These are phyloP conservation scores for Vaccinium myrtillus DNA, from an alignment of 148 eudicot species.

Conservation along the genomic window DNA sequence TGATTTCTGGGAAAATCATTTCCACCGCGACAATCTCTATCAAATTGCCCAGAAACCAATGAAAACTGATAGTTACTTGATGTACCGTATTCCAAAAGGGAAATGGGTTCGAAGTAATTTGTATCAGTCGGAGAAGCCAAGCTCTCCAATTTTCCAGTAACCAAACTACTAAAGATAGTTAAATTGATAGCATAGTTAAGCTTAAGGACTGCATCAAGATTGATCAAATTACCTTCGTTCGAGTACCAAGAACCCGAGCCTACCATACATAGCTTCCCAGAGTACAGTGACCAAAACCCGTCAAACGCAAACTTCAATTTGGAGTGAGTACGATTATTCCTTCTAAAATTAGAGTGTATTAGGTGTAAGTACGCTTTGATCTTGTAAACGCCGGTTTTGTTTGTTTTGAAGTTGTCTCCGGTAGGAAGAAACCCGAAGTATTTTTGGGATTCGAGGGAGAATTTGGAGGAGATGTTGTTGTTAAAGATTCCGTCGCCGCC, in stretches of 20 bases:
- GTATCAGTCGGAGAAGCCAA: constrained; percentile 16
- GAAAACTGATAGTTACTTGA: constrained; percentile 19
- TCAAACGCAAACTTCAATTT: neutral
- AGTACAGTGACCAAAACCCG: constrained; percentile 26
- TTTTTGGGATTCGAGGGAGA: too few species aligned
- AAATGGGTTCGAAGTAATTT: constrained; percentile 22
- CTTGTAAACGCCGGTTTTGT: constrained; percentile 17
- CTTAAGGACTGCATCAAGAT: constrained; percentile 20
- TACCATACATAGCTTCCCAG: constrained; percentile 25
- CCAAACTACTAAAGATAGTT: neutral
- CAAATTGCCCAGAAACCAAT: neutral
- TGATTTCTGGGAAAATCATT: constrained; percentile 1
- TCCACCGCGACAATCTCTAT: neutral
- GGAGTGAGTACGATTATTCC: too few species aligned
- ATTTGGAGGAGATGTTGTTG: neutral
- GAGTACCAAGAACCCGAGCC: constrained; percentile 24
- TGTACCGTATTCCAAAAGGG: neutral
- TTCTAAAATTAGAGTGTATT: too few species aligned
- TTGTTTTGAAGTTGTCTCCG: constrained; percentile 16
- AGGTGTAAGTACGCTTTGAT: constrained; percentile 9
- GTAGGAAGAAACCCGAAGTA: neutral
- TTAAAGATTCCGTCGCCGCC: constrained; percentile 27
- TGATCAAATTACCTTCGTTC: constrained; percentile 7
- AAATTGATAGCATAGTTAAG: constrained; percentile 2
- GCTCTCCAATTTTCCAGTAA: constrained; percentile 23